Base-by-base conservation (phyloP, 768 basidiomycete species). In the Naganishia friedmannii region DNA sequence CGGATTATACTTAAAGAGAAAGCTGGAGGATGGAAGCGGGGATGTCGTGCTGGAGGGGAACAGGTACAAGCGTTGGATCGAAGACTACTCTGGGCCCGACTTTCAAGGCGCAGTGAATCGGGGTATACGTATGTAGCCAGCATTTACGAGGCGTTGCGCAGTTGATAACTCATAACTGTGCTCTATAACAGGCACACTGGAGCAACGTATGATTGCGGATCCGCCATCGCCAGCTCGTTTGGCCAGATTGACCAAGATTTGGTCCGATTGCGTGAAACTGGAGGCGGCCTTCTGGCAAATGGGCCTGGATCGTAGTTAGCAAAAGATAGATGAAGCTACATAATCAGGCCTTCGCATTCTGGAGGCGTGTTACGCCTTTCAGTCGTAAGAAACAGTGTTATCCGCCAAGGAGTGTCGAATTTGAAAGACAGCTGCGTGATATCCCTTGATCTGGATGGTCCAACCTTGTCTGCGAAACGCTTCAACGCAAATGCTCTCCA, bases 261-360 rank as follows among this genome's bases (percentile, higher is more conserved):
- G 92, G 90, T 84, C 86, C 76, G 86, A 85, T 66, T 91, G 90
- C 76, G 88, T 90, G 0, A 79, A 82, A 55, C 83, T 96, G 55
- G 93, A 97, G 82, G 89, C 87, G 73, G 86, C 85, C 0, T 95
- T 95, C 78, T 97, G 93, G 93, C 90, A 94, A 55, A 87, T 87
- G 83, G 86, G 86, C 4, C 77, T 88, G 69, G 74, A 75, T 28
- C 37, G 60, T 19, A 63, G 60, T 63, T 63, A 63, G 60, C 32
- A 51, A 51, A 51, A 51, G 48, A 26, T 51, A 23, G n/a, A 23
- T 42, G 42, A 42, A 37, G 15, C 15, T 15, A 17, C 42, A 42
- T 10, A 37, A 42, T 42, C 42, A 42, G 42, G 42, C 2, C 7
- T 42, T 8, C 15, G 42, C 42, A 42, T 42, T 15, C 15, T 42